Evolutionary conservation across 2,329 filamentous ascomycete species (phyloP), one percentile per base, ranked within the genome.

Genomic region (Hypoxylon sp.): DNA sequence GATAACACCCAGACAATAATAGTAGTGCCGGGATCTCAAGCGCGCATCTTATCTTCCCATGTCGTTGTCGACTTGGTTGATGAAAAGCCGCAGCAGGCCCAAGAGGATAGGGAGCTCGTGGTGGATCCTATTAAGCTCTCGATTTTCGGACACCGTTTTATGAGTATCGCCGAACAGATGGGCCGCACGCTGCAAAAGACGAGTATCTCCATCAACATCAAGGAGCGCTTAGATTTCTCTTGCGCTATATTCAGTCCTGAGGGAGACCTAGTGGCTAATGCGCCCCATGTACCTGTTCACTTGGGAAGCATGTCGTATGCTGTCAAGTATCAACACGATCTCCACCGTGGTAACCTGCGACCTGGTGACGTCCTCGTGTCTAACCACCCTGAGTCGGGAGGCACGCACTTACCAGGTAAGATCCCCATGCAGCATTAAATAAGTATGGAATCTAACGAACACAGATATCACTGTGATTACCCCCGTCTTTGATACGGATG

Each of bases 81-180:
- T 1, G 78, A 78, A 21, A 80, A 86, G 3, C 77, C 79, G 11
- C 85, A 84, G 2, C 69, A 85, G 54, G 70, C 42, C 85, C 27
- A 81, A 84, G 51, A 77, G 84, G 44, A 89, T 84, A 57, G 60
- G 19, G 55, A 69, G 27, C 65, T 45, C 79, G 77, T 82, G 19
- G 83, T 90, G 0, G 86, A 91, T 63, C 88, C 88, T 0, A 87
- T 92, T 60, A 80, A 89, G 69, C 77, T 93, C 1, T 88, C 83
- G 59, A 87, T 92, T 51, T 92, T 93, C 63, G 87, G 84, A 0
- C 88, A 92, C 67, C 80, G 89, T 2, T 93, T 93, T 72, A 92
- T 92, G 89, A 84, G 86, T 2, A 90, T 92, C 55, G 89, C 89
- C 0, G 89, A 92, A 69, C 89, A 92, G 64, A 92, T 92, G 88